phyloP scores from a whole-genome alignment of 495 filamentous ascomycete species.

The Trichocladium antarcticum region DNA sequence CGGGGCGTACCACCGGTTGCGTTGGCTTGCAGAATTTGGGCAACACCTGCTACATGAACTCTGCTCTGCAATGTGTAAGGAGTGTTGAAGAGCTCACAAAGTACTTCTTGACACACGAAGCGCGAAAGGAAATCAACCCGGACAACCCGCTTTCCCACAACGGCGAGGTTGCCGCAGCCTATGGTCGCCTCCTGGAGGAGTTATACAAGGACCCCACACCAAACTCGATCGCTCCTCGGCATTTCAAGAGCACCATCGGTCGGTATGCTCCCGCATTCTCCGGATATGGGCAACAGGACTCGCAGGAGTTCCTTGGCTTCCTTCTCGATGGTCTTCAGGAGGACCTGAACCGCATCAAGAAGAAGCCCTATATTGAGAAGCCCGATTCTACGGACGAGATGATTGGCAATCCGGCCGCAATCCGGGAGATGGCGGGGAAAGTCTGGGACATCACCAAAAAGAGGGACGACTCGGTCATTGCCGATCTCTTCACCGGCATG shows the following conservation, averaged over 20 bases:
- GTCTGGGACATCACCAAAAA: slow-evolving; percentile 88
- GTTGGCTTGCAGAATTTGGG: slow-evolving; percentile 83
- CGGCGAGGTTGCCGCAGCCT: slow-evolving; percentile 72
- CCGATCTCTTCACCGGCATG: slow-evolving; percentile 89
- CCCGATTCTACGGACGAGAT: slow-evolving; percentile 97
- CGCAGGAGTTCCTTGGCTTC: slow-evolving; percentile 95
- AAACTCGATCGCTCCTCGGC: slow-evolving; percentile 55
- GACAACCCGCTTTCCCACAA: slow-evolving; percentile 73
- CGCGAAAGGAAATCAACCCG: slow-evolving; percentile 68
- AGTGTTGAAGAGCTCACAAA: slow-evolving; percentile 83
- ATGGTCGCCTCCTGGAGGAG: slow-evolving; percentile 58
- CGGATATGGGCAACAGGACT: slow-evolving; percentile 92
- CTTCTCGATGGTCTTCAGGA: slow-evolving; percentile 90
- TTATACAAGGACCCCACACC: slow-evolving; percentile 56
- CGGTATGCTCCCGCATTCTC: slow-evolving; percentile 73
- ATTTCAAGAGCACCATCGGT: slow-evolving; percentile 74
- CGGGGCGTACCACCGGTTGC: slow-evolving; percentile 54
- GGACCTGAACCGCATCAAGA: slow-evolving; percentile 82
- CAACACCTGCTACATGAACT: slow-evolving; percentile 99
- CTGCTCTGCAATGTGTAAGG: slow-evolving; percentile 83
- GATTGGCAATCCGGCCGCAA: slow-evolving; percentile 65
- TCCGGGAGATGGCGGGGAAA: slow-evolving; percentile 70
- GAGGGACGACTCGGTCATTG: slow-evolving; percentile 88
- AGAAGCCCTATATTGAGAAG: slow-evolving; percentile 96
- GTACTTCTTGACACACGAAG: slow-evolving; percentile 71